Evolutionary conservation across 257 asterid genomes (phyloP), one percentile per base, ranked within the genome.

Genomic region (Linderniella brevidens): DNA sequence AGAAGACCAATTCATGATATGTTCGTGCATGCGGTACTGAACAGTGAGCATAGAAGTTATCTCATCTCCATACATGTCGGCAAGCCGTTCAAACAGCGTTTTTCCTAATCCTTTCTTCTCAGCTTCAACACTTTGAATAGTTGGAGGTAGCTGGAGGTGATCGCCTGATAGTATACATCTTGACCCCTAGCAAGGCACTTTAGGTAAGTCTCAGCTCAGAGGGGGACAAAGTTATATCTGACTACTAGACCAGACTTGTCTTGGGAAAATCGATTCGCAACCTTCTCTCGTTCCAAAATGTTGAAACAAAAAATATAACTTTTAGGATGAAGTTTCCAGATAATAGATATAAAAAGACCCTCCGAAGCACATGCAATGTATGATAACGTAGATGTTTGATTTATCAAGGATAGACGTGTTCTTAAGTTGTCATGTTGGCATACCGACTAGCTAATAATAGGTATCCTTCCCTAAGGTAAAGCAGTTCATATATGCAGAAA

Each of bases 121-220:
- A 36, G 97, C 97, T 70, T 84, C 97, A 58, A 84, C 90, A 72
- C 95, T 84, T 68, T 80, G 97, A 53, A 84, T 80, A 57, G 97
- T 88, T 51, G 97, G 97, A 51, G 95, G 97, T 66, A 88, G 93
- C 78, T 88, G 97, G 56, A 88, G 90, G 61, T 88, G 97, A 56
- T 84, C 97, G 42, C 97, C 97, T 8, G 86, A 80, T 56, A 88
- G 76, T 62, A 84, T 65, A 72, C 97, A 88, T 74, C 97, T 76
- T 36, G 86, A 54, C 32, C 95, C 95, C 97, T 87, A 65, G 53
- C 38, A 59, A 32, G 37, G 17, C 19, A 8, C 9, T 54, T 25
- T 25, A 8, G 44, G 44, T 40, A 40, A 40, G 16, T 14, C 44
- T 11, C 16, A 11, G n/a, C n/a, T 40, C 3, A 8, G 16, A 11